These are phyloP conservation scores for Dysphania ambrosioides DNA, from an alignment of 148 eudicot genomes.

Conservation along the genomic window DNA sequence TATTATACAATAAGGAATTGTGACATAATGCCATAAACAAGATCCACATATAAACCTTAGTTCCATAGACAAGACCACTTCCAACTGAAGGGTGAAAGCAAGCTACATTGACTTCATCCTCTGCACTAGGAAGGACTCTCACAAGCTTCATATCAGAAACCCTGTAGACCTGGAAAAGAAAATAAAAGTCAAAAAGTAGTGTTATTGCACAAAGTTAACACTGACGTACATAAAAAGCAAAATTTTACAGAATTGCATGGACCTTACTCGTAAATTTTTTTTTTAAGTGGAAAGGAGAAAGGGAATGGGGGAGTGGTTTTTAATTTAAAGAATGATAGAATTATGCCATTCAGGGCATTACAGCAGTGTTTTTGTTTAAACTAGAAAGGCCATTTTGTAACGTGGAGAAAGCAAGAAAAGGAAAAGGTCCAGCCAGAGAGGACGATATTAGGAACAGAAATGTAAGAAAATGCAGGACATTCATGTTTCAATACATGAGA, in stretches of 20 bases:
- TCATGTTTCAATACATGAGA: neutral
- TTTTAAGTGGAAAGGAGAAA: no score
- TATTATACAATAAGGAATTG: neutral
- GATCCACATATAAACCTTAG: conserved; percentile 55
- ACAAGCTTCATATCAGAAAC: conserved; percentile 99
- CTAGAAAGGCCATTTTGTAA: neutral
- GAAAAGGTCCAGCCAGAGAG: neutral
- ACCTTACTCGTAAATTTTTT: no score
- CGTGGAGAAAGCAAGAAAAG: neutral
- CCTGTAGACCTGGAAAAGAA: conserved; percentile 64
- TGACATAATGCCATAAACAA: neutral
- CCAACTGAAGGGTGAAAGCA: conserved; percentile 96
- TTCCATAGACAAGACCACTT: conserved; percentile 92
- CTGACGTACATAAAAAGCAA: neutral
- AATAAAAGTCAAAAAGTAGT: conserved; percentile 11
- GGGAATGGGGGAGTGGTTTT: no score
- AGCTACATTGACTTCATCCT: conserved; percentile 99
- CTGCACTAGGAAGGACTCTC: conserved; percentile 95
- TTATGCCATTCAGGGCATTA: no score
- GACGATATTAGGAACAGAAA: neutral
- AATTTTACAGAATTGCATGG: no score
- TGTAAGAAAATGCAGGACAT: neutral
- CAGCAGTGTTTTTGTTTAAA: neutral
- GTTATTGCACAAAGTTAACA: neutral
- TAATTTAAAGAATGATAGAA: no score